A percentile compares a stretch with the other conserved stretches of the same genome.
phyloP scores from a whole-genome alignment of 1,284 basidiomycete species.

The Exsudoporus floridanus region DNA sequence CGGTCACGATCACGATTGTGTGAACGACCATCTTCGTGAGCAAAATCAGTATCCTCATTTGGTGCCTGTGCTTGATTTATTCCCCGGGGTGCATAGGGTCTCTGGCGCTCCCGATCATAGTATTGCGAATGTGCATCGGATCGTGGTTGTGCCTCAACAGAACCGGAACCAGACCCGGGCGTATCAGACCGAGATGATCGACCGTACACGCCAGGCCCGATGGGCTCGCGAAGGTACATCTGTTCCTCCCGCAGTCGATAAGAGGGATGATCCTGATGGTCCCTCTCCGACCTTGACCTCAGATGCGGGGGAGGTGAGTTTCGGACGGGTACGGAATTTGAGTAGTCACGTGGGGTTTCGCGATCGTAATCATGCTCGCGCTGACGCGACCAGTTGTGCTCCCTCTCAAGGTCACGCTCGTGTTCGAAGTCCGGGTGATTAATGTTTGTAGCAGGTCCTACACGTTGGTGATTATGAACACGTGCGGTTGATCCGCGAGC shows the following conservation, averaged over 20 bases:
- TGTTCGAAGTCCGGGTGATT: slow-evolving; percentile 47
- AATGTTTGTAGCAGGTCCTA: slow-evolving; percentile 61
- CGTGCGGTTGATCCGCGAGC: slow-evolving; percentile 38
- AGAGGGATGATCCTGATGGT: slow-evolving; percentile 37
- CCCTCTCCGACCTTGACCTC: slow-evolving; percentile 39
- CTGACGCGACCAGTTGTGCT: slow-evolving; percentile 47
- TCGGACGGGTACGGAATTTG: slow-evolving; percentile 21
- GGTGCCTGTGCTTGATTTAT: slow-evolving; percentile 34
- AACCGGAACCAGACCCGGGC: slow-evolving; percentile 49
- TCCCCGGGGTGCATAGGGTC: slow-evolving; percentile 48
- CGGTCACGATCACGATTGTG: slow-evolving; percentile 35
- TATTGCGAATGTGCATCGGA: slow-evolving; percentile 45
- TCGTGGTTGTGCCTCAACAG: slow-evolving; percentile 46
- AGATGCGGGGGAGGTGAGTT: slow-evolving; percentile 44
- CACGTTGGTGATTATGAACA: slow-evolving; percentile 63
- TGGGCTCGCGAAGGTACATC: slow-evolving; percentile 44
- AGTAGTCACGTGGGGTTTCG: slow-evolving; percentile 36
- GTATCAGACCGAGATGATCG: slow-evolving; percentile 53
- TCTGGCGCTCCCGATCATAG: slow-evolving; percentile 45
- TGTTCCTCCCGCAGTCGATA: slow-evolving; percentile 47
- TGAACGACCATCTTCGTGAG: slow-evolving; percentile 49
- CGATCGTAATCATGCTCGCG: slow-evolving; percentile 49
- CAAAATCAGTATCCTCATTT: slow-evolving; percentile 48
- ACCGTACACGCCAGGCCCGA: slow-evolving; percentile 34
- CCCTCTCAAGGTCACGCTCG: slow-evolving; percentile 42